Evolutionary conservation across 1,284 basidiomycete species (phyloP).

Genomic region (Puccinia horiana): DNA sequence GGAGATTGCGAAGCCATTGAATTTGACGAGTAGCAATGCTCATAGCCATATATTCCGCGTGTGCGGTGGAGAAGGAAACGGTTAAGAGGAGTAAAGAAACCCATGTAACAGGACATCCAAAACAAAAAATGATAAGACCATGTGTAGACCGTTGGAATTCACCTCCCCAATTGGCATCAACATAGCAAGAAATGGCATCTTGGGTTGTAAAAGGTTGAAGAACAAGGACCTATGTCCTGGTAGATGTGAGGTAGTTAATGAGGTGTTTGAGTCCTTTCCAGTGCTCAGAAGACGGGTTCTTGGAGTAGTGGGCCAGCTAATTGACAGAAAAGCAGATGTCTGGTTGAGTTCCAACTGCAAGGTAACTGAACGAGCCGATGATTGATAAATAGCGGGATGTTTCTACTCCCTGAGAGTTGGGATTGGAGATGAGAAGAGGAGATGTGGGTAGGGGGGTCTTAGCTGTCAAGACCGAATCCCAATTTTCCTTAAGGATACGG

Average conservation of each 20-base stretch:
- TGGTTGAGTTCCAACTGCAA: neutral
- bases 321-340: constrained; percentile 15
- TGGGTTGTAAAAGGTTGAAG: neutral
- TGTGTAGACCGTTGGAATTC: neutral
- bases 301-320: neutral
- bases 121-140: neutral
- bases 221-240: neutral
- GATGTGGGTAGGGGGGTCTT: neutral
- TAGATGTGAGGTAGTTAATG: neutral
- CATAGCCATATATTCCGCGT: constrained; percentile 17
- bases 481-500: neutral
- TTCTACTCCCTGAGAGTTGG: neutral
- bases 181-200: neutral
- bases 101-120: neutral
- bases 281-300: neutral
- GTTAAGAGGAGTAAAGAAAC: neutral
- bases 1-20: neutral
- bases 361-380: constrained; percentile 14
- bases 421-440: neutral
- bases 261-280: neutral
- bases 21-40: neutral
- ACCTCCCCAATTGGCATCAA: constrained; percentile 24
- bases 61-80: neutral
- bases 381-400: neutral
- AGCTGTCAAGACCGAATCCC: too few species aligned